Evolutionary conservation across 1,284 basidiomycete species (phyloP).

Genomic region (Erythrobasidium hasegawianum): DNA sequence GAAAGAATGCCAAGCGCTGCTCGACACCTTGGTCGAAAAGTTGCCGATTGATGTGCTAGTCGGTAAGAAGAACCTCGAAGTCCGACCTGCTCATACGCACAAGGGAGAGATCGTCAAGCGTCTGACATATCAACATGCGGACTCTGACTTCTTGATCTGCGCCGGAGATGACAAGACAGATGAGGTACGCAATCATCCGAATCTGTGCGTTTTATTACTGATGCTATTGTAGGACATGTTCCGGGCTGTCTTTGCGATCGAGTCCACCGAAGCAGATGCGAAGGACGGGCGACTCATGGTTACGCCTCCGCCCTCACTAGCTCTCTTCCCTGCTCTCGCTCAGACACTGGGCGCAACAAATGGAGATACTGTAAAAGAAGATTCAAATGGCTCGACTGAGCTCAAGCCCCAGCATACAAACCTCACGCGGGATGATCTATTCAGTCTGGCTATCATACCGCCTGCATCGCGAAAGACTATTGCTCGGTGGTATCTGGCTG

Average conservation of each 20-base stretch:
- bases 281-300: conserved; percentile 17
- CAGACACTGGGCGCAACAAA: conserved; percentile 51
- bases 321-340: conserved; percentile 49
- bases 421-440: conserved; percentile 66
- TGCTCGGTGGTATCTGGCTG: conserved; percentile 81
- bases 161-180: conserved; percentile 93
- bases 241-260: conserved; percentile 63
- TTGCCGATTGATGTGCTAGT: conserved; percentile 50
- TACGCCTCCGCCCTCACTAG: conserved; percentile 46
- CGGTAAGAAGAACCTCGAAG: conserved; percentile 61
- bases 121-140: conserved; percentile 83
- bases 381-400: conserved; percentile 33
- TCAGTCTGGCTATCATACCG: conserved; percentile 82
- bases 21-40: conserved; percentile 69
- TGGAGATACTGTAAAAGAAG: not conserved
- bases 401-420: conserved; percentile 44
- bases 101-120: conserved; percentile 92
- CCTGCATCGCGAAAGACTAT: conserved; percentile 75
- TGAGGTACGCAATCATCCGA: conserved; percentile 33
- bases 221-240: conserved; percentile 72
- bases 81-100: conserved; percentile 89
- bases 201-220: not conserved
- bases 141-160: conserved; percentile 93
- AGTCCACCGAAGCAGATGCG: conserved; percentile 9
- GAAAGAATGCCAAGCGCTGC: conserved; percentile 89